Conservation (phyloP, 345 rosid species). For the Cardamine resedifolia region DNA sequence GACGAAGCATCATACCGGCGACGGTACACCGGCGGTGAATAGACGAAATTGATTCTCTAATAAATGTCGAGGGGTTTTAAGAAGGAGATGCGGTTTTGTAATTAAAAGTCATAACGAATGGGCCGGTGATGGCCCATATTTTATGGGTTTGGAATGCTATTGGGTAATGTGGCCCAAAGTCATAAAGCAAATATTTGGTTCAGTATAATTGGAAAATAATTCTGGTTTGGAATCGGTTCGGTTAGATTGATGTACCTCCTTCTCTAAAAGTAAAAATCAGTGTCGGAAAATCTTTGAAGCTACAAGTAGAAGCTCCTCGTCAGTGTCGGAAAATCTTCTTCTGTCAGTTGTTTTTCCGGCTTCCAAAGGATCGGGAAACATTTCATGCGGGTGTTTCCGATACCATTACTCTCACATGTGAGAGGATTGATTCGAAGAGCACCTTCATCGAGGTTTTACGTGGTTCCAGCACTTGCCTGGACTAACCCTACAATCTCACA, state of each 20-base stretch:
- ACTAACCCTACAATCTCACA: conserved; percentile 27
- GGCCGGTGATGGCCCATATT: neutral
- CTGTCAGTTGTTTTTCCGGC: neutral
- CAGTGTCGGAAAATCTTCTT: conserved; percentile 1
- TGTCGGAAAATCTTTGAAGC: conserved; percentile 10
- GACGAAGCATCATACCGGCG: conserved; percentile 37
- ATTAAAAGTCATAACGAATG: neutral
- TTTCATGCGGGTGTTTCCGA: conserved; percentile 39
- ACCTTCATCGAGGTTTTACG: conserved; percentile 25
- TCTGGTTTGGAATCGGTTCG: neutral
- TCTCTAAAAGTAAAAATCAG: conserved; percentile 24
- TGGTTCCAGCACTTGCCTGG: conserved; percentile 36
- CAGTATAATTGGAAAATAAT: neutral
- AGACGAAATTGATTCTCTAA: neutral
- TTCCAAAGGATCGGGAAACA: neutral
- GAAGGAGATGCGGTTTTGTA: neutral
- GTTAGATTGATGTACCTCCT: conserved; percentile 6
- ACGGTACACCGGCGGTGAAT: conserved; percentile 12
- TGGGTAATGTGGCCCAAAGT: too few relatives aligned
- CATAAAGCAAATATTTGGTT: too few relatives aligned
- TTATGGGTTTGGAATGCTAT: too few relatives aligned
- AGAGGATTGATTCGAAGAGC: conserved; percentile 22
- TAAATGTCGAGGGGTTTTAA: conserved; percentile 9
- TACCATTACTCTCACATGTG: conserved; percentile 32
- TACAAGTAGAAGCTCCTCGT: neutral